Conservation (phyloP, 352 stramenopile species). For the Phytopythium boreale region DNA sequence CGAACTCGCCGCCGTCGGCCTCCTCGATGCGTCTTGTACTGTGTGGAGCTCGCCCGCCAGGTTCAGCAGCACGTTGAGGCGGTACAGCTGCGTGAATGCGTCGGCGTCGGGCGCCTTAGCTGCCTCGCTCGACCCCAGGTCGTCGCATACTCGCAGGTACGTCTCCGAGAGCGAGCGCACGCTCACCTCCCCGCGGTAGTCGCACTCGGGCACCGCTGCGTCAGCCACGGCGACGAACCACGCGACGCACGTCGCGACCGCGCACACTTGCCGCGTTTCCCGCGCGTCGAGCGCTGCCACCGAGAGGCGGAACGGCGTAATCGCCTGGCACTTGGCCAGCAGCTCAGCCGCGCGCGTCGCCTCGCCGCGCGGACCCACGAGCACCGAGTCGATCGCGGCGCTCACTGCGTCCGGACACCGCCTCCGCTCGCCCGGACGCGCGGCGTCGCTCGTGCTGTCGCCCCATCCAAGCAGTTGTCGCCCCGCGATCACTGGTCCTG, state of each 20-base stretch:
- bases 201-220: conserved; percentile 25
- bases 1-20: not conserved
- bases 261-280: not conserved
- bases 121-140: conserved; percentile 10
- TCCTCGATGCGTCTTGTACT: not conserved
- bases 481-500: no score
- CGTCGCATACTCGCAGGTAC: conserved; percentile 22
- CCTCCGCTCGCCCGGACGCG: conserved; percentile 3
- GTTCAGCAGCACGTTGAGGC: conserved; percentile 22
- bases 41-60: not conserved
- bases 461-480: not conserved
- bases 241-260: not conserved
- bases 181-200: conserved; percentile 27
- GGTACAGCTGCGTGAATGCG: conserved; percentile 24
- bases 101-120: conserved; percentile 22
- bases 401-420: not conserved
- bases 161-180: conserved; percentile 30
- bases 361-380: not conserved
- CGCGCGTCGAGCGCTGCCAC: not conserved
- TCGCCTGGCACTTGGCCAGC: not conserved
- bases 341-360: not conserved
- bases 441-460: not conserved
- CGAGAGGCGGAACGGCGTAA: not conserved
- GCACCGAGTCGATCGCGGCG: not conserved
- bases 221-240: not conserved